These are phyloP conservation scores for Penicillium lagena DNA, from an alignment of 495 filamentous ascomycete genomes.

Conservation along the genomic window DNA sequence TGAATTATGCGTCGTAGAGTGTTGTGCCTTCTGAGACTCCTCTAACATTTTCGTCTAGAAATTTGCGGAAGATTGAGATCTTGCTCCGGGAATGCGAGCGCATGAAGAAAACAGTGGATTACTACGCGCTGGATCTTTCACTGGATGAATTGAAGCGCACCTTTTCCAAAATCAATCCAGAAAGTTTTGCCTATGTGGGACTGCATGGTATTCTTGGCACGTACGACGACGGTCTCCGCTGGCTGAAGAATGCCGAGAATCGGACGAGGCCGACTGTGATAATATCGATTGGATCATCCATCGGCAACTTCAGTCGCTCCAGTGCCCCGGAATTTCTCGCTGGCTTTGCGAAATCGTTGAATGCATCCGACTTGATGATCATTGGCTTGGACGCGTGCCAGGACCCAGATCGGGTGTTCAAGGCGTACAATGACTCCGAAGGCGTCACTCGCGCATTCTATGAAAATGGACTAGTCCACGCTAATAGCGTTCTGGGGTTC, in stretches of 20 bases:
- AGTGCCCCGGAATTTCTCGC: slow-evolving; percentile 69
- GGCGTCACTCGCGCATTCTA: slow-evolving; percentile 72
- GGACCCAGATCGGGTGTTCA: slow-evolving; percentile 69
- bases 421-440: slow-evolving; percentile 82
- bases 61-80: slow-evolving; percentile 86
- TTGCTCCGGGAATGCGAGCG: slow-evolving; percentile 77
- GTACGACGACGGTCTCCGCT: slow-evolving; percentile 83
- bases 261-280: slow-evolving; percentile 64
- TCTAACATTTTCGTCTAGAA: slow-evolving; percentile 49
- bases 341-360: slow-evolving; percentile 55
- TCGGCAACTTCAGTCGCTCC: slow-evolving; percentile 70
- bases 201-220: slow-evolving; percentile 87
- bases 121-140: slow-evolving; percentile 89
- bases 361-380: slow-evolving; percentile 61
- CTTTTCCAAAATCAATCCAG: slow-evolving; percentile 61
- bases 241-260: slow-evolving; percentile 64
- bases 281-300: slow-evolving; percentile 81
- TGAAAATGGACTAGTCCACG: slow-evolving; percentile 75
- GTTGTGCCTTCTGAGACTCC: neutral
- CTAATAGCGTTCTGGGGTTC: slow-evolving; percentile 70
- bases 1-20: slow-evolving; percentile 3
- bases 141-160: slow-evolving; percentile 75
- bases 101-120: slow-evolving; percentile 67
- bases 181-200: slow-evolving; percentile 61
- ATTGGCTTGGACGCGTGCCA: slow-evolving; percentile 84